A percentile compares a stretch with the other conserved stretches of the same genome.
Evolutionary conservation across 2,329 filamentous ascomycete species (phyloP).

Genomic region (Pseudocercospora eumusae): DNA sequence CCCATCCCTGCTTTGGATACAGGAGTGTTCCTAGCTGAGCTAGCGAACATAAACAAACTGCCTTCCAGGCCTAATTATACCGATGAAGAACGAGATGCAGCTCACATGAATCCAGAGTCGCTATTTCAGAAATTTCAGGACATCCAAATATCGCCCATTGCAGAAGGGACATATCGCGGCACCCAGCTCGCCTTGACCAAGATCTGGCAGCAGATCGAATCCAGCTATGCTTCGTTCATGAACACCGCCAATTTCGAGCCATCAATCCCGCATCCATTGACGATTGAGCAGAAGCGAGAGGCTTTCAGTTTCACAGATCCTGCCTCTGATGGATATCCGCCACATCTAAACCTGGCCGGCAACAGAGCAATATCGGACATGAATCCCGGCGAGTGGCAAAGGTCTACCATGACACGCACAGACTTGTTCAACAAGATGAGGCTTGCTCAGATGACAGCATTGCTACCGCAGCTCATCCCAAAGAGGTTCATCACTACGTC

Average conservation of each 20-base stretch:
- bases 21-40: slow-evolving; percentile 26
- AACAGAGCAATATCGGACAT: slow-evolving; percentile 29
- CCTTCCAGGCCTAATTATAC: slow-evolving; percentile 18
- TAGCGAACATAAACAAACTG: slow-evolving; percentile 18
- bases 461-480: slow-evolving; percentile 30
- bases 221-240: slow-evolving; percentile 29
- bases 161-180: slow-evolving; percentile 26
- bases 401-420: slow-evolving; percentile 13
- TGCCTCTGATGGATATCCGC: slow-evolving; percentile 33
- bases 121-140: slow-evolving; percentile 21
- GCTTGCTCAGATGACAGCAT: slow-evolving; percentile 32
- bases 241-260: slow-evolving; percentile 30
- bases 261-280: slow-evolving; percentile 24
- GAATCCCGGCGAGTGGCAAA: slow-evolving; percentile 20
- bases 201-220: slow-evolving; percentile 27
- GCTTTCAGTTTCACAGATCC: slow-evolving; percentile 29
- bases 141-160: slow-evolving; percentile 17
- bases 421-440: slow-evolving; percentile 36
- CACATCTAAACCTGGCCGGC: slow-evolving; percentile 36
- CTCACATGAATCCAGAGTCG: slow-evolving; percentile 25
- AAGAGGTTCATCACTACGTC: slow-evolving; percentile 24
- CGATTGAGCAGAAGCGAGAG: slow-evolving; percentile 25
- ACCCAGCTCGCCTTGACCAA: slow-evolving; percentile 31
- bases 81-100: slow-evolving; percentile 17
- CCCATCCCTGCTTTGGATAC: slow-evolving; percentile 25